Evolutionary conservation across 768 basidiomycete species (phyloP), one percentile per base, ranked within the genome.

Genomic region (Russula lepida): DNA sequence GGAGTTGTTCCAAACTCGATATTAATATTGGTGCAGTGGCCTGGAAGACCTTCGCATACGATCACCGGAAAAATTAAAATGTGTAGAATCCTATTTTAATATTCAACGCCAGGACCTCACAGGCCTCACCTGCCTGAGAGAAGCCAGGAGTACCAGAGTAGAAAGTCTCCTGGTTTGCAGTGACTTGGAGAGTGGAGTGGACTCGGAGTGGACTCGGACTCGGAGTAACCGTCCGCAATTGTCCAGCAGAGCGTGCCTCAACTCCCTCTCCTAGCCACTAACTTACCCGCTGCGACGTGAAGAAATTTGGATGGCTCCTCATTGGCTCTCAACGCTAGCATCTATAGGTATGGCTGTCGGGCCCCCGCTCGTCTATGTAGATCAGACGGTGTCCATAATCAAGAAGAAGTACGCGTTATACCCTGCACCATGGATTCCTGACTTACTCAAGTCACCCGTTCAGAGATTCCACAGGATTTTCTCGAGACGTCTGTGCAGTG

Each of bases 381-480:
- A 92, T 74, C 88, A 91, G 71, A 84, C 88, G 0, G 71, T 78
- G 56, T 92, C 89, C n/a, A 93, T 93, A 57, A 73, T 92, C 62
- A 81, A 78, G 53, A 90, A 88, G 76, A 84, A 83, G 88, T 81
- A 53, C 60, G 79, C 15, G 25, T 63, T 54, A 41, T 57, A 39
- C 43, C 21, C 48, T 55, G 21, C 35, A n/a, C 25, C n/a, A 25
- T n/a, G 51, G 35, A 25, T 67, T 27, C 39, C 30, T 27, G 39
- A n/a, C 41, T 27, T 27, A 58, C 54, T 49, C 48, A 39, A 28
- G 49, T 67, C 55, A 60, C 25, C 56, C 39, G 37, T 63, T 28
- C 54, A 92, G 91, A 73, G 88, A 92, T 67, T 80, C 90, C 5
- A 87, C 87, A 43, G 91, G 91, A 3, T 93, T 93, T 70, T 92